Evolutionary conservation across 73 alveolate genomes (phyloP), one percentile per base, ranked within the genome.

Genomic region (Tetrahymena malaccensis): DNA sequence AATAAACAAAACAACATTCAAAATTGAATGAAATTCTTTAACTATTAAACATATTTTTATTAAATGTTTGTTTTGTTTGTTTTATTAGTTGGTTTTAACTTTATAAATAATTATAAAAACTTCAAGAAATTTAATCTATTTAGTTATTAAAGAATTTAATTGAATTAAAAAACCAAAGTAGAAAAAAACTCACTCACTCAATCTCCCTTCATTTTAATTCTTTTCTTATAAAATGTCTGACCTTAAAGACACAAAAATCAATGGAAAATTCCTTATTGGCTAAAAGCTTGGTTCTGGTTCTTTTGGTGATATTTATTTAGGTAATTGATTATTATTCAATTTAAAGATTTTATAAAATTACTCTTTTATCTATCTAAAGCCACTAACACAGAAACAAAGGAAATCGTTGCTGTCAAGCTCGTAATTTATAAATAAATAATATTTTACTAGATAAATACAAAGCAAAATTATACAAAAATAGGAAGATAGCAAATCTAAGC

Each of bases 231-330:
- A 70, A 70, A 70, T 70, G 89, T 70, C 89, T 27, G 89, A 70
- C 37, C 89, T 70, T 70, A 94, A 94, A 55, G 96, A 94, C 37
- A 43, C 94, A 16, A 94, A 94, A 34, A 31, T 94, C 57, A 55
- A 96, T 21, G 97, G 97, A 25, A 44, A 96, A 43, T 96, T 85
- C 58, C 93, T 22, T 4, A 96, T 97, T 44, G 95, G 95, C 35
- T 94, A 96, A 85, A 97, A 96, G 95, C 96, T 98, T 33, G 99
- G 99, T 35, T 94, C 97, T 85, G 99, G 99, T 34, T 98, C 99
- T 40, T 98, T 98, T 94, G 99, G 99, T 17, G 99, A 98, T 57
- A 97, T 98, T 25, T 98, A 94, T 96, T 85, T 97, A 83, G 99
- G 97, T 70, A 70, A 2, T 70, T 70, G 22, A 31, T 7, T 19